These are phyloP conservation scores for Pichia heedii DNA, from an alignment of 805 yeast species.

Conservation along the genomic window DNA sequence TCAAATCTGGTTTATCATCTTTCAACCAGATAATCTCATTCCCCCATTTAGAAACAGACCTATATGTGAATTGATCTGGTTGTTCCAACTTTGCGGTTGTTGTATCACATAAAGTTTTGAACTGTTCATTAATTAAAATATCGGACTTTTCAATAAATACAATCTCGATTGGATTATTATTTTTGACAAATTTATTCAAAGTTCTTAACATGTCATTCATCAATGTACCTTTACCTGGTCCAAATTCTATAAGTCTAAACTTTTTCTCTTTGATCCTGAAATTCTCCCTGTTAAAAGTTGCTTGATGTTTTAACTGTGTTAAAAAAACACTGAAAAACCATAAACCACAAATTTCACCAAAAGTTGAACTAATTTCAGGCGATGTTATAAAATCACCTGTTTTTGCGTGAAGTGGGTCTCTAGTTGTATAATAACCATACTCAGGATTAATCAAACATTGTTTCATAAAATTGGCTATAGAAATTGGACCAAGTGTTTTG, in stretches of 20 bases:
- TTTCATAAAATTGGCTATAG: constrained; percentile 67
- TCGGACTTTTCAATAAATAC: constrained; percentile 66
- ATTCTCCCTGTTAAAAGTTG: constrained; percentile 11
- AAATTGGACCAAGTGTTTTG: constrained; percentile 66
- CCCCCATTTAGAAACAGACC: constrained; percentile 41
- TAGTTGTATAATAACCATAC: constrained; percentile 69
- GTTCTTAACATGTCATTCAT: constrained; percentile 53
- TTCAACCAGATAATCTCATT: constrained; percentile 46
- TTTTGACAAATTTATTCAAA: constrained; percentile 32
- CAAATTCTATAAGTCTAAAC: constrained; percentile 61
- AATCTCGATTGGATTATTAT: constrained; percentile 33
- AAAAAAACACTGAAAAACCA: constrained; percentile 58
- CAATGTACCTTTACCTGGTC: constrained; percentile 80
- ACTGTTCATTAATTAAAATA: constrained; percentile 50
- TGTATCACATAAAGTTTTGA: constrained; percentile 36
- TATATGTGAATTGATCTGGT: constrained; percentile 28
- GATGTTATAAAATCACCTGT: constrained; percentile 75
- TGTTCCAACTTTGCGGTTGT: constrained; percentile 8
- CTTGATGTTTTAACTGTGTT: constrained; percentile 41
- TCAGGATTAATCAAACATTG: constrained; percentile 74
- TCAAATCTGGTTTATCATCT: constrained; percentile 43
- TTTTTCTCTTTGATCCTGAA: constrained; percentile 21
- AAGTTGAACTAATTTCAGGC: constrained; percentile 80
- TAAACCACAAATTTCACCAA: constrained; percentile 77
- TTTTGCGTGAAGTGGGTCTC: constrained; percentile 47